A percentile compares a stretch with the other conserved stretches of the same genome.
phyloP scores from a whole-genome alignment of 176 grass and related monocot species.

The Saccharum spontaneum region DNA sequence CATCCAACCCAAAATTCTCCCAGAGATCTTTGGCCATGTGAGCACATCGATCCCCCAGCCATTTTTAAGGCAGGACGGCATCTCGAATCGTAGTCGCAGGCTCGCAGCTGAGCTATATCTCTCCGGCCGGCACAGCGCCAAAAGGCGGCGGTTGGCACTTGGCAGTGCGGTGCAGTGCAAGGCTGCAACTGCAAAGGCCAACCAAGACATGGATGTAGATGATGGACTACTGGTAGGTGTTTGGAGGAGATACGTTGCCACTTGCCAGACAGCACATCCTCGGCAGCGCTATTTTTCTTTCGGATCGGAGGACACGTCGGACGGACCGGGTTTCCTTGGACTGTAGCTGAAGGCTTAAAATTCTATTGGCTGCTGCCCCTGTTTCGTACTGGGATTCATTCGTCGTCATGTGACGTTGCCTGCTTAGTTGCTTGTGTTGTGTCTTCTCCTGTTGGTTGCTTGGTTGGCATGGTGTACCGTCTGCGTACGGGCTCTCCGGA shows the following conservation, averaged over 20 bases:
- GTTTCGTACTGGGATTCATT: too few relatives aligned
- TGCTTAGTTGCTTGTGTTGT: too few relatives aligned
- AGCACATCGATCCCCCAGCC: not conserved
- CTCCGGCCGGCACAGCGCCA: not conserved
- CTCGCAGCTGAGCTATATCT: not conserved
- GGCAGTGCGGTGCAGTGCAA: constrained; percentile 16
- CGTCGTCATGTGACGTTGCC: too few relatives aligned
- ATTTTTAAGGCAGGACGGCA: not conserved
- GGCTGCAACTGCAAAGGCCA: constrained; percentile 10
- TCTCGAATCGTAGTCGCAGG: not conserved
- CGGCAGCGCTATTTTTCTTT: not conserved
- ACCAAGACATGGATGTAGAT: not conserved
- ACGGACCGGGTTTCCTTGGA: too few relatives aligned
- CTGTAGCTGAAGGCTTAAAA: too few relatives aligned
- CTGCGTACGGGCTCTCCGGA: too few relatives aligned
- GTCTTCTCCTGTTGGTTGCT: too few relatives aligned
- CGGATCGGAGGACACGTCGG: not conserved
- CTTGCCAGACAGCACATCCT: constrained; percentile 12
- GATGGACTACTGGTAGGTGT: not conserved
- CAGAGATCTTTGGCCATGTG: constrained; percentile 27
- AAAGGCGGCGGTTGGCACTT: constrained; percentile 14
- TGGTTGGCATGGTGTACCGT: too few relatives aligned
- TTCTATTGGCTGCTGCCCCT: too few relatives aligned
- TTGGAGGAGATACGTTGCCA: constrained; percentile 11
- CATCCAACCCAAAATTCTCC: not conserved